A percentile compares a stretch with the other conserved stretches of the same genome.
phyloP scores from a whole-genome alignment of 306 rosid species.

The Citrullus colocynthis region DNA sequence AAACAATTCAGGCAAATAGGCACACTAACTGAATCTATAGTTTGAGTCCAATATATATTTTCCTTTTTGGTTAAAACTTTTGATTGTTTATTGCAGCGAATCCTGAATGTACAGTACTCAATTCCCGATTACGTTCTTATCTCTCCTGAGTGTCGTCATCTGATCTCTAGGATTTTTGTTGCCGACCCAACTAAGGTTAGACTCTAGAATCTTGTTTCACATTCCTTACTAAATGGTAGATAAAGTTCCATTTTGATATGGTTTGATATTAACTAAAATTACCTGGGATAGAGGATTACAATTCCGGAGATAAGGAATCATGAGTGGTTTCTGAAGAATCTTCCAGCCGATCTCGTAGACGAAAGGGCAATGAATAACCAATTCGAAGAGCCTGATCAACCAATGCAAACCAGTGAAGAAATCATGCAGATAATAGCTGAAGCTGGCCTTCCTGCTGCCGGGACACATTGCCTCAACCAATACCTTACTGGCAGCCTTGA shows the following conservation, averaged over 20 bases:
- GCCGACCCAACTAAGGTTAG: constrained; percentile 77
- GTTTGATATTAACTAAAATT: not conserved
- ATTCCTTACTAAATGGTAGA: too few relatives aligned
- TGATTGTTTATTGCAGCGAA: constrained; percentile 51
- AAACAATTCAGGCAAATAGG: constrained; percentile 60
- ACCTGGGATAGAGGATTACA: constrained; percentile 58
- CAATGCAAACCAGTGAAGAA: constrained; percentile 69
- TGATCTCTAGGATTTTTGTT: constrained; percentile 82
- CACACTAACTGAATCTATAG: not conserved
- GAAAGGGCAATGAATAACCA: constrained; percentile 35
- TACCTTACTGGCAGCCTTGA: constrained; percentile 77
- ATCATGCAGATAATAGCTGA: constrained; percentile 83
- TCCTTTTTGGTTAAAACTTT: constrained; percentile 3
- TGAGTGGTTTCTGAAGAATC: constrained; percentile 87
- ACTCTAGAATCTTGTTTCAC: not conserved
- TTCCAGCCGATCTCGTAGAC: constrained; percentile 72
- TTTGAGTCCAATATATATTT: not conserved
- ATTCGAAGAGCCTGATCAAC: constrained; percentile 81
- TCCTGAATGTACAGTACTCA: constrained; percentile 83
- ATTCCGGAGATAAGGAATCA: constrained; percentile 78
- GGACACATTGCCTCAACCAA: constrained; percentile 47
- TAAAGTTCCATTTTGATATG: not conserved
- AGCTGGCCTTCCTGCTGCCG: constrained; percentile 78
- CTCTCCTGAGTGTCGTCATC: constrained; percentile 72
- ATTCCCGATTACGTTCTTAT: constrained; percentile 90